Percentiles rank a stretch among this genome's conserved stretches.
Conservation (phyloP, 2,329 filamentous ascomycete genomes). For the Endocalyx cinctus region DNA sequence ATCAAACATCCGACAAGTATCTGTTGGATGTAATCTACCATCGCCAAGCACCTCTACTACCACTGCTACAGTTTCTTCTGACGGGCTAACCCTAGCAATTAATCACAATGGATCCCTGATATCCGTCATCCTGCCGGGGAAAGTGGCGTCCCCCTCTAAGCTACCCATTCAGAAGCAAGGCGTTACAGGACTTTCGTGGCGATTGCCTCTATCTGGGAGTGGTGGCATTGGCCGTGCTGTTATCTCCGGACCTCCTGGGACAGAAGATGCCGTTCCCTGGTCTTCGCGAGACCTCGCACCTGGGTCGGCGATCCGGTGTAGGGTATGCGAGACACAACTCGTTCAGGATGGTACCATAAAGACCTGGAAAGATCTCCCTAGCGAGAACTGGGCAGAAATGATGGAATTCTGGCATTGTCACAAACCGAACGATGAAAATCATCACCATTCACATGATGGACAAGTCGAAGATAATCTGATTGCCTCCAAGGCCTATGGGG, state of each 20-base stretch:
- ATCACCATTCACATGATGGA: too few relatives aligned
- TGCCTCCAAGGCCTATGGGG: conserved; percentile 73
- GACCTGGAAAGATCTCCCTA: conserved; percentile 88
- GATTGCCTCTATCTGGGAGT: conserved; percentile 37
- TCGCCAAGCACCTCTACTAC: conserved; percentile 39
- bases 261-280: conserved; percentile 48
- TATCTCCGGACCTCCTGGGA: conserved; percentile 10
- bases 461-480: conserved; percentile 43
- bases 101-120: conserved; percentile 37
- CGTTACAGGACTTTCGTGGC: conserved; percentile 44
- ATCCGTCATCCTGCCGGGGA: conserved; percentile 39
- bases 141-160: conserved; percentile 26
- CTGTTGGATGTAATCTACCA: conserved; percentile 49
- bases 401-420: conserved; percentile 99
- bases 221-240: conserved; percentile 1
- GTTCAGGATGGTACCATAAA: conserved; percentile 36
- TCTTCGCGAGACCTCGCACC: conserved; percentile 43
- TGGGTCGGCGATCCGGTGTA: conserved; percentile 37
- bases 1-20: conserved; percentile 60
- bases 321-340: conserved; percentile 33
- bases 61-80: conserved; percentile 36
- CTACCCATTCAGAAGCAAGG: conserved; percentile 34
- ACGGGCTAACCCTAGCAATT: conserved; percentile 43
- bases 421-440: conserved; percentile 75
- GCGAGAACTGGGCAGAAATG: conserved; percentile 98